Evolutionary conservation across 129 eudicot genomes (phyloP).

Genomic region (Kitagawia praeruptora): DNA sequence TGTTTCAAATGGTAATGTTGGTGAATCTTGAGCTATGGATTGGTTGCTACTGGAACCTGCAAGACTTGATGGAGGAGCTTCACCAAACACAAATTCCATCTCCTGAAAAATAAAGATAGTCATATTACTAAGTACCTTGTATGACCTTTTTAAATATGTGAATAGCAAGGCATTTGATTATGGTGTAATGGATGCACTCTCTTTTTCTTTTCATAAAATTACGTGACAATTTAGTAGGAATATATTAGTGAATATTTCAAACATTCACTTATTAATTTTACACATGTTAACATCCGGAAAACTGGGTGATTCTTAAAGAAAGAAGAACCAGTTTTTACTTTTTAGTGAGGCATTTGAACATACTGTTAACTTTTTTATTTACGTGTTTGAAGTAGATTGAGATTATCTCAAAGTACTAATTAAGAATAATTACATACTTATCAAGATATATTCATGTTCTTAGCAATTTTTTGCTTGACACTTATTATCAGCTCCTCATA

Average conservation of each 20-base stretch:
- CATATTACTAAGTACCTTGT: neutral
- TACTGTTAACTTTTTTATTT: neutral
- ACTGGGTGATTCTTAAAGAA: neutral
- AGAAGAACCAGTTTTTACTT: neutral
- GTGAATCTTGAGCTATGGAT: slow-evolving; percentile 29
- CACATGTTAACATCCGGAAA: neutral
- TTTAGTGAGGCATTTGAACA: neutral
- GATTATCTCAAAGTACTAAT: neutral
- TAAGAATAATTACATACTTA: neutral
- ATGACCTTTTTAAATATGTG: neutral
- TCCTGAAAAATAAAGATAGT: slow-evolving; percentile 35
- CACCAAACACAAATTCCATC: slow-evolving; percentile 83
- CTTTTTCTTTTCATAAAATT: neutral
- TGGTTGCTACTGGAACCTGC: slow-evolving; percentile 43
- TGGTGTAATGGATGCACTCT: neutral
- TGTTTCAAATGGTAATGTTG: slow-evolving; percentile 10
- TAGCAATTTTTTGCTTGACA: neutral
- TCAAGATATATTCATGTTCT: neutral
- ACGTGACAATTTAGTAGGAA: neutral
- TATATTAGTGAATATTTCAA: neutral
- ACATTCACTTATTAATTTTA: neutral
- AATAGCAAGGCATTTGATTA: neutral
- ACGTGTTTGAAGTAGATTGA: neutral
- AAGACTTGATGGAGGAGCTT: slow-evolving; percentile 57
- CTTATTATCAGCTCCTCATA: neutral